phyloP scores from a whole-genome alignment of 176 grass and related monocot species.

The Rhipidocladum racemiflorum region DNA sequence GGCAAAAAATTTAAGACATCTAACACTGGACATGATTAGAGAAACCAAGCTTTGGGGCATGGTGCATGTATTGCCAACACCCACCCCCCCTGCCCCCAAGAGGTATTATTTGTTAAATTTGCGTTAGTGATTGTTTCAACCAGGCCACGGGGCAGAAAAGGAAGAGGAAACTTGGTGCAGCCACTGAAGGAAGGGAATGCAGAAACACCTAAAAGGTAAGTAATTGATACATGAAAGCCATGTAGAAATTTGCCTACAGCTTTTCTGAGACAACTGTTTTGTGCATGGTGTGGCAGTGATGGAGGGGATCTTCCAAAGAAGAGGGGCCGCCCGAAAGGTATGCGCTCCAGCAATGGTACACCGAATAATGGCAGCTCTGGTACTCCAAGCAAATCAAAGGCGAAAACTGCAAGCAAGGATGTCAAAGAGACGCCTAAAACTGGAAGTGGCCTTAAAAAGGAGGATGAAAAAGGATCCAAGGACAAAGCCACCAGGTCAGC shows the following conservation, averaged over 20 bases:
- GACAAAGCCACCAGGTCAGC: slow-evolving; percentile 14
- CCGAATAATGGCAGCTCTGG: slow-evolving; percentile 20
- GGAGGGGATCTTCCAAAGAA: slow-evolving; percentile 45
- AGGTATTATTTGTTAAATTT: slow-evolving; percentile 20
- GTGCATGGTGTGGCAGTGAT: slow-evolving; percentile 29
- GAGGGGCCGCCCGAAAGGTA: slow-evolving; percentile 60
- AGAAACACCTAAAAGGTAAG: slow-evolving; percentile 60
- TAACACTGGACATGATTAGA: too few relatives aligned
- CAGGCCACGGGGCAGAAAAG: slow-evolving; percentile 46
- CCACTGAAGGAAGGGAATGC: slow-evolving; percentile 34
- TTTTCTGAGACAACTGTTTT: slow-evolving; percentile 26
- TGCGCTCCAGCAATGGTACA: slow-evolving; percentile 32
- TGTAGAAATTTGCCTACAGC: background rate
- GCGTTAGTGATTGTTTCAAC: slow-evolving; percentile 22
- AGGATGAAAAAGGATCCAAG: slow-evolving; percentile 32
- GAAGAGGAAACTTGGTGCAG: slow-evolving; percentile 23
- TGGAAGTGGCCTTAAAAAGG: slow-evolving; percentile 25
- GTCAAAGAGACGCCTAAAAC: slow-evolving; percentile 35
- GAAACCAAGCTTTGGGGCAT: background rate
- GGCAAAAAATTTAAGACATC: too few relatives aligned
- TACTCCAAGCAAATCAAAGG: slow-evolving; percentile 43
- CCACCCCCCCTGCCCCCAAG: background rate
- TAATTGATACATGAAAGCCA: background rate
- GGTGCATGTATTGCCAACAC: too few relatives aligned
- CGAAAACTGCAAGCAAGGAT: slow-evolving; percentile 42